A percentile compares a stretch with the other conserved stretches of the same genome.
Conservation (phyloP, 495 filamentous ascomycete species). For the Pseudevernia furfuracea region DNA sequence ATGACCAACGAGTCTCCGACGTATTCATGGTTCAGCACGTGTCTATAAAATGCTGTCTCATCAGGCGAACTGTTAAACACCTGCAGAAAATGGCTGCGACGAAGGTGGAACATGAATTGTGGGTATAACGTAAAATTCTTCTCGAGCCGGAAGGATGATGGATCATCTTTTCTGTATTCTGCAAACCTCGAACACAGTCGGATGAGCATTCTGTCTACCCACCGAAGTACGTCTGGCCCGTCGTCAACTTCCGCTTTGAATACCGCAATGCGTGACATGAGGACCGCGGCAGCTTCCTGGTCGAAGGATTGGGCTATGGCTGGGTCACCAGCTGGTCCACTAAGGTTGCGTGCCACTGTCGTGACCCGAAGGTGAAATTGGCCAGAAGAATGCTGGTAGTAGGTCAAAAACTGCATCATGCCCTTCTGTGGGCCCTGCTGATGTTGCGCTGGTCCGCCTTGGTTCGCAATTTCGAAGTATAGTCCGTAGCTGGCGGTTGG, state of each 20-base stretch:
- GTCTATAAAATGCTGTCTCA: conserved; percentile 96
- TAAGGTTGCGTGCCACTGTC: conserved; percentile 84
- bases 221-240: conserved; percentile 95
- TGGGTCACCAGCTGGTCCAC: conserved; percentile 93
- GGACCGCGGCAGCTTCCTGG: conserved; percentile 93
- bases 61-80: conserved; percentile 99
- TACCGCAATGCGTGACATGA: conserved; percentile 97
- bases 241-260: conserved; percentile 99
- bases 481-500: conserved; percentile 88
- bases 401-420: conserved; percentile 98
- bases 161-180: conserved; percentile 97
- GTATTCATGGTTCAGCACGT: conserved; percentile 96
- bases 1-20: conserved; percentile 94
- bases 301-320: conserved; percentile 96
- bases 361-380: conserved; percentile 95
- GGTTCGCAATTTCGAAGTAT: conserved; percentile 96
- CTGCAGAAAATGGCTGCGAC: conserved; percentile 94
- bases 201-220: conserved; percentile 99
- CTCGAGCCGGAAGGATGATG: conserved; percentile 92
- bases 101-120: conserved; percentile 99
- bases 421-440: conserved; percentile 83
- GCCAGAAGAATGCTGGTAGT: conserved; percentile 96
- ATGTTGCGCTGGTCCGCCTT: conserved; percentile 79
- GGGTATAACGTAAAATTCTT: conserved; percentile 99
- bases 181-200: conserved; percentile 93